Conservation (phyloP, 208 protist species). For the Herpetomonas samuelpessoai region DNA sequence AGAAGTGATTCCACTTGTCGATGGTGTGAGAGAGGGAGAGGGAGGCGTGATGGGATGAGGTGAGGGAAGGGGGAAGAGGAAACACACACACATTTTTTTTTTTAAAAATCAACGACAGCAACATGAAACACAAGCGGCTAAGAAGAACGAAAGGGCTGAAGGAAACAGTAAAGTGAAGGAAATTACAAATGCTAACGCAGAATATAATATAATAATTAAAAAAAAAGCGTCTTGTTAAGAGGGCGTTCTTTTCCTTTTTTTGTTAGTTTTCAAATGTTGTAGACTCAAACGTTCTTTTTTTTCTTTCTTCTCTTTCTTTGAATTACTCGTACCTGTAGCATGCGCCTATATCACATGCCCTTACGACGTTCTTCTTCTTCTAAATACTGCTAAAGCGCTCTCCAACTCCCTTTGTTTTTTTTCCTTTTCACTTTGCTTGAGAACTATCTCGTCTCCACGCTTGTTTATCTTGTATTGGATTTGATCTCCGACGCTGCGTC, state of each 20-base stretch:
- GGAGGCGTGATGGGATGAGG: too few species aligned
- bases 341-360: slow-evolving; percentile 1
- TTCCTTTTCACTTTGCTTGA: neutral
- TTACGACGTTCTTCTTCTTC: slow-evolving; percentile 1
- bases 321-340: too few species aligned
- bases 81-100: too few species aligned
- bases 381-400: neutral
- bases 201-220: slow-evolving; percentile 4
- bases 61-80: too few species aligned
- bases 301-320: too few species aligned
- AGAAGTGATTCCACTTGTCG: too few species aligned
- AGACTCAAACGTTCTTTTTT: slow-evolving; percentile 1
- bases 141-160: too few species aligned
- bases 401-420: neutral
- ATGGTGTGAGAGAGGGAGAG: too few species aligned
- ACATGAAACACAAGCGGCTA: too few species aligned
- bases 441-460: too few species aligned
- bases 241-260: neutral
- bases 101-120: too few species aligned
- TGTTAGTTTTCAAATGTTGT: neutral
- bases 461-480: neutral
- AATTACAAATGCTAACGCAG: neutral
- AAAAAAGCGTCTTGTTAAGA: neutral
- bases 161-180: too few species aligned
- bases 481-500: neutral